Conservation (phyloP, 495 filamentous ascomycete genomes). For the Aspergillus diversus region DNA sequence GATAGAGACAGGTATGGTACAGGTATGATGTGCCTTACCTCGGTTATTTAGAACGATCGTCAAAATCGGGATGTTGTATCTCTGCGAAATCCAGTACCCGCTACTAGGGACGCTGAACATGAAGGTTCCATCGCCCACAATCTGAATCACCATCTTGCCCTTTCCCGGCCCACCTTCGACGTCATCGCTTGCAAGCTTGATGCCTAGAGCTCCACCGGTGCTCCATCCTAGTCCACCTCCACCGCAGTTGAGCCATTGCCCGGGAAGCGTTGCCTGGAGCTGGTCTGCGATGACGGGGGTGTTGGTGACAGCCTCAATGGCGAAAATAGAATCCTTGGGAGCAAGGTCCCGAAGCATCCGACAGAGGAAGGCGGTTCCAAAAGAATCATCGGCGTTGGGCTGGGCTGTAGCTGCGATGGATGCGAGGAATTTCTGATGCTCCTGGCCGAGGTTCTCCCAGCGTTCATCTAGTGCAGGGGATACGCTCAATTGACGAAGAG, state of each 20-base stretch:
- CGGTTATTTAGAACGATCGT: constrained; percentile 90
- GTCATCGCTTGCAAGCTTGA: constrained; percentile 73
- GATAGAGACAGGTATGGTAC: not conserved
- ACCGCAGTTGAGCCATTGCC: constrained; percentile 82
- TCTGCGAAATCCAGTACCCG: constrained; percentile 85
- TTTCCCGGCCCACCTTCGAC: constrained; percentile 50
- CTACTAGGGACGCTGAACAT: constrained; percentile 81
- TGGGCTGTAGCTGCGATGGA: not conserved
- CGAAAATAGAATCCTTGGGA: constrained; percentile 77
- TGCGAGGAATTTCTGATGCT: not conserved
- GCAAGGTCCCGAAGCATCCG: constrained; percentile 60
- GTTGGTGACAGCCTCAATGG: constrained; percentile 85
- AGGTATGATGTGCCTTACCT: constrained; percentile 40
- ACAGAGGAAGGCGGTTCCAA: constrained; percentile 65
- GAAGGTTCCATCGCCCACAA: constrained; percentile 87
- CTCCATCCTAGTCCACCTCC: constrained; percentile 93
- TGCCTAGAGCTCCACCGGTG: constrained; percentile 78
- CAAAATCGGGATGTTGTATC: constrained; percentile 87
- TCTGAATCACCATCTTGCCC: constrained; percentile 72
- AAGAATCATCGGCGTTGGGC: not conserved
- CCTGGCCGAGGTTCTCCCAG: not conserved
- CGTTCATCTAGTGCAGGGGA: not conserved
- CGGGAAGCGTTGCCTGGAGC: constrained; percentile 69
- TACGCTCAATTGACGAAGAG: not conserved
- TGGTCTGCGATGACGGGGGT: constrained; percentile 75